phyloP scores from a whole-genome alignment of 2,329 filamentous ascomycete genomes.

The Westerdykella sp. region DNA sequence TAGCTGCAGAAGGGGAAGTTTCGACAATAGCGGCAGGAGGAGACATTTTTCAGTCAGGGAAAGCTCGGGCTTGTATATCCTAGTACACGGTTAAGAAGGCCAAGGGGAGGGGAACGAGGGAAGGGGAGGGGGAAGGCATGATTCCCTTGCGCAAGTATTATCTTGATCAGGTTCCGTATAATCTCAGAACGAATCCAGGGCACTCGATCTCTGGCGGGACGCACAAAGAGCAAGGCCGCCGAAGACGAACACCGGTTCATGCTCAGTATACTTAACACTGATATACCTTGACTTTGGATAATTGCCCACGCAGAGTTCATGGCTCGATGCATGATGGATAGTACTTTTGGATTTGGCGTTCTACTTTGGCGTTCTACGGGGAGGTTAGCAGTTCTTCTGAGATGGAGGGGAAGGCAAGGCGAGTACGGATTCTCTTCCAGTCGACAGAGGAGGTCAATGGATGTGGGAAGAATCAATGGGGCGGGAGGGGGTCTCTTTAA shows the following conservation, averaged over 20 bases:
- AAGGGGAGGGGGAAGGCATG: slow-evolving; percentile 61
- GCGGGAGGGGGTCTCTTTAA: too few species aligned
- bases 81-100: slow-evolving; percentile 27
- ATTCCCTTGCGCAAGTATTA: slow-evolving; percentile 98
- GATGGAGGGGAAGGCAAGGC: slow-evolving; percentile 1
- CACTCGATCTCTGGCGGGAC: neutral
- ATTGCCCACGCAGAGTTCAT: slow-evolving; percentile 27
- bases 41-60: slow-evolving; percentile 57
- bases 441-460: neutral
- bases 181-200: slow-evolving; percentile 60
- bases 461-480: neutral
- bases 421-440: slow-evolving; percentile 14
- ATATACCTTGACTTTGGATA: slow-evolving; percentile 37
- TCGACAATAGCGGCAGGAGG: slow-evolving; percentile 64
- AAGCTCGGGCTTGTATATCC: slow-evolving; percentile 11
- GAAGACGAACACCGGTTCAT: slow-evolving; percentile 40
- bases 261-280: slow-evolving; percentile 36
- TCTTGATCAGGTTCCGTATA: slow-evolving; percentile 98
- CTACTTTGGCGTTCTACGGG: slow-evolving; percentile 15
- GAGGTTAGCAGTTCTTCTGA: slow-evolving; percentile 16
- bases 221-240: slow-evolving; percentile 2
- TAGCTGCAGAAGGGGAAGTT: slow-evolving; percentile 24
- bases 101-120: slow-evolving; percentile 17
- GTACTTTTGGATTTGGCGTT: slow-evolving; percentile 20
- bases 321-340: slow-evolving; percentile 22